Evolutionary conservation across 164 flowering plant genomes (phyloP), one percentile per base, ranked within the genome.

Genomic region (Annona cherimola): DNA sequence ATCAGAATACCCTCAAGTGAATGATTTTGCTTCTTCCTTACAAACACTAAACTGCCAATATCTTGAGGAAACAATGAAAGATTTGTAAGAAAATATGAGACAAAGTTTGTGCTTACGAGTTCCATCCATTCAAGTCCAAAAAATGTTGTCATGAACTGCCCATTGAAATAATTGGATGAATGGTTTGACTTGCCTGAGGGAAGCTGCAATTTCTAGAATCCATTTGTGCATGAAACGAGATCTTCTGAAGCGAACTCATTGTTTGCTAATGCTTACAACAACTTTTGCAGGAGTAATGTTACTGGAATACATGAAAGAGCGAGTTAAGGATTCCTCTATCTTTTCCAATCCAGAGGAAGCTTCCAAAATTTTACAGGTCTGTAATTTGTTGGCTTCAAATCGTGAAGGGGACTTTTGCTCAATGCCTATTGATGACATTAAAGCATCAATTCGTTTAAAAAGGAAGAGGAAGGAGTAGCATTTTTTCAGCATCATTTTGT

Each of bases 241-340:
- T 50, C 57, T 50, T 16, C 16, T 1, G 18, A 1, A 50, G 57
- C 4, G 57, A 50, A 50, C 2, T 50, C 14, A 50, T 50, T 50
- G 18, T 50, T 50, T 50, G 57, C 57, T 50, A 16, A 50, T 50
- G 57, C 1, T 50, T 16, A 8, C 57, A 50, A 50, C 14, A 7
- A 11, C 41, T 63, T 63, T 2, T 64, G 42, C 44, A 64, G 67
- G 67, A 64, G 42, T 64, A 39, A 41, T 64, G 39, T 64, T 64
- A 18, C 44, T 64, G 67, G 44, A 64, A 41, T 64, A 64, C 42
- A 35, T 64, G n/a, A 64, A 40, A 64, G 67, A 64, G 41, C 42
- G 16, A 39, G 67, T 64, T 40, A 41, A 64, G 67, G 41, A 41
- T 64, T 35, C 67, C 41, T 64, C 67, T 1, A 19, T 41, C 12